phyloP scores from a whole-genome alignment of 148 eudicot species.

The Beta vulgaris region DNA sequence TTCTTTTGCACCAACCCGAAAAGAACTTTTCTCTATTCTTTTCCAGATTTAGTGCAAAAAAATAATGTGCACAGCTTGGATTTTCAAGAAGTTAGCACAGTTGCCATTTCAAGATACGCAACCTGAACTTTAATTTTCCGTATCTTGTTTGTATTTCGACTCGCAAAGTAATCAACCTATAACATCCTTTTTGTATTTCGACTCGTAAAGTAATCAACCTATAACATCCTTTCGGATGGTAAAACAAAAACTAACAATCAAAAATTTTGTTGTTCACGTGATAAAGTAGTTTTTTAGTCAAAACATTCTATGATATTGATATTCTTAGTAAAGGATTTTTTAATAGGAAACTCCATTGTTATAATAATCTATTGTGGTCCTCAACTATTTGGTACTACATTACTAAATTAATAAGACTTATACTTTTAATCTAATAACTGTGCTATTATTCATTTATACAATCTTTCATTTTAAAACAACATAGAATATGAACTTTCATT shows the following conservation, averaged over 20 bases:
- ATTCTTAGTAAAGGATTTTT: neutral
- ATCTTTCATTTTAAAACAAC: neutral
- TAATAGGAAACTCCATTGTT: neutral
- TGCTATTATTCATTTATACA: neutral
- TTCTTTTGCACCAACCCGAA: no score
- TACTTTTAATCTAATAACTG: slow-evolving; percentile 7
- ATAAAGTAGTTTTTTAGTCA: no score
- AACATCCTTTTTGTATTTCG: no score
- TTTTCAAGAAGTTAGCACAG: slow-evolving; percentile 24
- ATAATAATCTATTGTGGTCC: neutral
- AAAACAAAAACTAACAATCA: no score
- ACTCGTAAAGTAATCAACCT: no score
- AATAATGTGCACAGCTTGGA: slow-evolving; percentile 29
- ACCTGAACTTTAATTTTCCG: neutral
- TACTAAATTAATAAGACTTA: neutral
- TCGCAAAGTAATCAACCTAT: no score
- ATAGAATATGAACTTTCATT: slow-evolving; percentile 17
- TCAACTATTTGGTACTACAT: neutral
- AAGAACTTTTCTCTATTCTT: neutral
- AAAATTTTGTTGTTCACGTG: no score
- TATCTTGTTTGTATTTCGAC: neutral
- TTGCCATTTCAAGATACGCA: slow-evolving; percentile 20
- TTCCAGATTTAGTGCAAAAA: neutral
- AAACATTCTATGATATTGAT: neutral
- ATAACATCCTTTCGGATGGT: no score